phyloP scores from a whole-genome alignment of 1,139 yeast genomes.

The Yamadazyma trypodendri region DNA sequence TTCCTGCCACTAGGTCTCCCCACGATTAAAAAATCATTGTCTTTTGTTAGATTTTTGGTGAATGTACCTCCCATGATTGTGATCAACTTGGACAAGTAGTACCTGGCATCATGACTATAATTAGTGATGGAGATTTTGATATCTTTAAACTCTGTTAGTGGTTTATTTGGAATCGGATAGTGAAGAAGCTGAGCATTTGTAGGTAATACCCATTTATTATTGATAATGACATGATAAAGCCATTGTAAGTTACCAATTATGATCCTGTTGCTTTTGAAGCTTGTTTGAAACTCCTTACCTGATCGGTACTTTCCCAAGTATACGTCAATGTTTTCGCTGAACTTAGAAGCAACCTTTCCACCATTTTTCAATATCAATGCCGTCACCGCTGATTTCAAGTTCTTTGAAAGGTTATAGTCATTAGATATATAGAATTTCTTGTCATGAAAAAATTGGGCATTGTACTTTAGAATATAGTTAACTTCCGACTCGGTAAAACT shows the following conservation, averaged over 20 bases:
- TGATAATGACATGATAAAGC: conserved; percentile 66
- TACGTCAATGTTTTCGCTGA: conserved; percentile 43
- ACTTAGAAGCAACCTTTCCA: conserved; percentile 24
- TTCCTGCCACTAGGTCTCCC: conserved; percentile 72
- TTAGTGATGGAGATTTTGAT: conserved; percentile 68
- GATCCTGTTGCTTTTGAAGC: conserved; percentile 24
- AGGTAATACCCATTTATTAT: conserved; percentile 60
- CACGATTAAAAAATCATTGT: conserved; percentile 72
- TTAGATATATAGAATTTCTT: conserved; percentile 30
- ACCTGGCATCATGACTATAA: conserved; percentile 81
- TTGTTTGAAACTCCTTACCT: conserved; percentile 47
- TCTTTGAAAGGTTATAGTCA: conserved; percentile 35
- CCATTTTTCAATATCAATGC: conserved; percentile 31
- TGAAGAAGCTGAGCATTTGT: conserved; percentile 55
- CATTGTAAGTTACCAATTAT: conserved; percentile 70
- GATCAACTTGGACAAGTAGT: conserved; percentile 65
- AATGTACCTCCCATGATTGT: conserved; percentile 73
- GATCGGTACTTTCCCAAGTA: conserved; percentile 64
- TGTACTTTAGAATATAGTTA: conserved; percentile 10
- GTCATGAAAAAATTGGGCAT: conserved; percentile 19
- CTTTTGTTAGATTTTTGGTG: conserved; percentile 64
- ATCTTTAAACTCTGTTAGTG: conserved; percentile 52
- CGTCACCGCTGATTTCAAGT: conserved; percentile 26
- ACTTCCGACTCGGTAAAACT: conserved; percentile 9
- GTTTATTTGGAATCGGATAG: conserved; percentile 63